Percentiles rank a stretch among this genome's conserved stretches.
Conservation (phyloP, 495 filamentous ascomycete genomes). For the Thermochaetoides thermophila region DNA sequence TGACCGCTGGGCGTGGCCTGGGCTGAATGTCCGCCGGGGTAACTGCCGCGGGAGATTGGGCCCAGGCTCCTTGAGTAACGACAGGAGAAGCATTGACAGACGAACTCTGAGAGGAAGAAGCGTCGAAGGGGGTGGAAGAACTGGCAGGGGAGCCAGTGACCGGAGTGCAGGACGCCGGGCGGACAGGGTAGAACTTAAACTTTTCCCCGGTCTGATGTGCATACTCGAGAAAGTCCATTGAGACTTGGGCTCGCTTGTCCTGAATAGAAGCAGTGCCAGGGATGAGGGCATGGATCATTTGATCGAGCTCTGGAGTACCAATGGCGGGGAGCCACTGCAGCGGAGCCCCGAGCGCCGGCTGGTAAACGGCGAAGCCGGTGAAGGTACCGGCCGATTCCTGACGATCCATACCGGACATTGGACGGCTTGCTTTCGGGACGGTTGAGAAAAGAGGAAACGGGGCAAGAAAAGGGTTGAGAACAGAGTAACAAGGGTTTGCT, state of each 20-base stretch:
- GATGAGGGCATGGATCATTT: constrained; percentile 36
- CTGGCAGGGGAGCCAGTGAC: constrained; percentile 23
- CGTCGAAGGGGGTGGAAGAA: constrained; percentile 22
- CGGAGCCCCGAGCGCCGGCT: constrained; percentile 32
- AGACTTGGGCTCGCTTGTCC: constrained; percentile 38
- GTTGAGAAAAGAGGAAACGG: constrained; percentile 3
- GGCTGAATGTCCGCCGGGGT: constrained; percentile 9
- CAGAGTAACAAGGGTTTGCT: constrained; percentile 4
- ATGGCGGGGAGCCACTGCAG: constrained; percentile 40
- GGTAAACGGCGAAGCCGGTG: constrained; percentile 35
- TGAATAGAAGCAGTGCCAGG: constrained; percentile 32
- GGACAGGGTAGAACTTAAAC: constrained; percentile 37
- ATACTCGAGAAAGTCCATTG: constrained; percentile 39
- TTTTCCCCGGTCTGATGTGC: constrained; percentile 26
- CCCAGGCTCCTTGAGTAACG: constrained; percentile 26
- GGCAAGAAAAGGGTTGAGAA: background rate
- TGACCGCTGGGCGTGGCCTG: constrained; percentile 7
- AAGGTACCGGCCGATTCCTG: constrained; percentile 24
- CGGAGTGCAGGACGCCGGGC: constrained; percentile 20
- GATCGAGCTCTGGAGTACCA: constrained; percentile 37
- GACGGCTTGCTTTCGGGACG: background rate
- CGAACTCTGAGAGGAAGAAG: constrained; percentile 28
- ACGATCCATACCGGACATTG: constrained; percentile 25
- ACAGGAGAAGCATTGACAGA: constrained; percentile 32
- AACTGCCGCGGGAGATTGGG: constrained; percentile 15